Evolutionary conservation across 306 rosid species (phyloP).

Genomic region (Ochetophila trinervis): DNA sequence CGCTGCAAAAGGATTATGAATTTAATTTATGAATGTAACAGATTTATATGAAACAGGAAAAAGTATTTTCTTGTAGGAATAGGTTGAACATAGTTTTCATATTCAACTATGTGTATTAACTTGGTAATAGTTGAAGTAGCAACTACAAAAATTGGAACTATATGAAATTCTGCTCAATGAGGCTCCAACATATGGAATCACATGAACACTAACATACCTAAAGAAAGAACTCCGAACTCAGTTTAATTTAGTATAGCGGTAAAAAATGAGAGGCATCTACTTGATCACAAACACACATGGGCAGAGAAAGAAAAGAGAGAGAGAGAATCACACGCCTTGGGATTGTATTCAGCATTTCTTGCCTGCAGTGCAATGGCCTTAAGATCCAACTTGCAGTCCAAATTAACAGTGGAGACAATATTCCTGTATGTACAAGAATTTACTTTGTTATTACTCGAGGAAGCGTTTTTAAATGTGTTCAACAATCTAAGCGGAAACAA

Average conservation of each 20-base stretch:
- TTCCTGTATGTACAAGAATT: slow-evolving; percentile 45
- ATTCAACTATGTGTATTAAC: not conserved
- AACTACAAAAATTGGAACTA: not conserved
- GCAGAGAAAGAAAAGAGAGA: not conserved
- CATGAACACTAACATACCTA: not conserved
- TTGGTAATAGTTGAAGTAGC: not conserved
- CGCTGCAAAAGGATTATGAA: slow-evolving; percentile 56
- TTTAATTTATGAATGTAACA: slow-evolving; percentile 7
- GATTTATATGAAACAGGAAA: not conserved
- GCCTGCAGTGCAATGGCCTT: slow-evolving; percentile 89
- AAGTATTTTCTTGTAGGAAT: not conserved
- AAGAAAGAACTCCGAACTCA: too few relatives aligned
- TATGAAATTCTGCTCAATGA: not conserved
- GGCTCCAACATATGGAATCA: not conserved
- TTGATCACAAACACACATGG: not conserved
- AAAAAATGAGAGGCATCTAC: too few relatives aligned
- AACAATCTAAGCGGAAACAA: not conserved
- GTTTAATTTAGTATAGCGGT: not conserved
- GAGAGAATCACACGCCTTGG: slow-evolving; percentile 58
- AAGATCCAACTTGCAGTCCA: slow-evolving; percentile 93
- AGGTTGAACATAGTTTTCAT: not conserved
- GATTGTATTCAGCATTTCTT: slow-evolving; percentile 96
- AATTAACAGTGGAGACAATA: slow-evolving; percentile 89
- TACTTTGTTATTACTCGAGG: not conserved
- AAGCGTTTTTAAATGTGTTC: not conserved